Evolutionary conservation across 306 rosid species (phyloP).

Genomic region (peach (Prunus persica)): Prunus_persica_NCBIv2 NC_034009.1:16872001-16872500

Average conservation of each 20-base stretch:
- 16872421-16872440: constrained; percentile 69
- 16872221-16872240: too few relatives aligned
- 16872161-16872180: too few relatives aligned
- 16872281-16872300: constrained; percentile 61
- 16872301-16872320: constrained; percentile 61
- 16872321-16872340: constrained; percentile 74
- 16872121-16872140: too few relatives aligned
- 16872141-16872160: too few relatives aligned
- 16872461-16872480: not conserved
- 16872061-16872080: too few relatives aligned
- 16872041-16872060: too few relatives aligned
- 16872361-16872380: constrained; percentile 58
- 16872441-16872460: not conserved
- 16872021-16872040: too few relatives aligned
- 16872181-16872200: too few relatives aligned
- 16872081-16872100: too few relatives aligned
- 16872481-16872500: not conserved
- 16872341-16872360: constrained; percentile 56
- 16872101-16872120: too few relatives aligned
- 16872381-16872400: constrained; percentile 83
- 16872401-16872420: constrained; percentile 89
- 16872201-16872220: too few relatives aligned
- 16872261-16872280: constrained; percentile 60
- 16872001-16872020: too few relatives aligned
- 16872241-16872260: constrained; percentile 23